phyloP scores from a whole-genome alignment of 1,284 basidiomycete genomes.

The Austroboletus novae-zelandiae region DNA sequence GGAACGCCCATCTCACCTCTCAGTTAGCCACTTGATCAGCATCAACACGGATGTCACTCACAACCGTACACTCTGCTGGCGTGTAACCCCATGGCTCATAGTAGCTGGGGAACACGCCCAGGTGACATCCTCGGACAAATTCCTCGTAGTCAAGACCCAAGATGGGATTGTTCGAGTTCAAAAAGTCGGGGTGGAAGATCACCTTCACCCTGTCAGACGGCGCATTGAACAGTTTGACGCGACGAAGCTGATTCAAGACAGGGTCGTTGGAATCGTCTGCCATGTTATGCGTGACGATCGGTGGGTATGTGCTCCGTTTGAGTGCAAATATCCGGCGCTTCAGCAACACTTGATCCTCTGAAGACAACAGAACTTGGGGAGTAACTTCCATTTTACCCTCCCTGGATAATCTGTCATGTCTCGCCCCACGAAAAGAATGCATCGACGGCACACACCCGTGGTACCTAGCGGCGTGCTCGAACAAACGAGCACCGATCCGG shows the following conservation, averaged over 20 bases:
- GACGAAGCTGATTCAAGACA: constrained; percentile 91
- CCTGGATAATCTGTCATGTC: constrained; percentile 35
- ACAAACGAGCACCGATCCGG: constrained; percentile 86
- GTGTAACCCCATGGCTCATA: constrained; percentile 94
- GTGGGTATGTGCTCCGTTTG: constrained; percentile 90
- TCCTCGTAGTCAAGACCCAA: constrained; percentile 98
- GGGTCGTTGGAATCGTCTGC: constrained; percentile 89
- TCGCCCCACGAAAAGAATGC: no score
- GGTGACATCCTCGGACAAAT: constrained; percentile 96
- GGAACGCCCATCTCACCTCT: constrained; percentile 88
- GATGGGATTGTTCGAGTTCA: constrained; percentile 97
- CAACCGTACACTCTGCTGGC: constrained; percentile 82
- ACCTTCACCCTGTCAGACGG: constrained; percentile 88
- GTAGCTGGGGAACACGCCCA: constrained; percentile 98
- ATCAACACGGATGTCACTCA: constrained; percentile 36
- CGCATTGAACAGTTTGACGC: constrained; percentile 90
- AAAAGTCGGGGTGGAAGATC: constrained; percentile 98
- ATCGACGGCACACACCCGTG: constrained; percentile 59
- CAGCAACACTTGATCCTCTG: constrained; percentile 92
- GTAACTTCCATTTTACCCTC: constrained; percentile 75
- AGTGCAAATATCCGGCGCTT: constrained; percentile 97
- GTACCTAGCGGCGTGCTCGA: constrained; percentile 92
- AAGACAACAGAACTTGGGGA: constrained; percentile 77
- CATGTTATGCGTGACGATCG: constrained; percentile 98
- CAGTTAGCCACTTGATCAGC: constrained; percentile 10